Base-by-base conservation (phyloP, 2,329 filamentous ascomycete genomes). In the Fusarium papillatum region DNA sequence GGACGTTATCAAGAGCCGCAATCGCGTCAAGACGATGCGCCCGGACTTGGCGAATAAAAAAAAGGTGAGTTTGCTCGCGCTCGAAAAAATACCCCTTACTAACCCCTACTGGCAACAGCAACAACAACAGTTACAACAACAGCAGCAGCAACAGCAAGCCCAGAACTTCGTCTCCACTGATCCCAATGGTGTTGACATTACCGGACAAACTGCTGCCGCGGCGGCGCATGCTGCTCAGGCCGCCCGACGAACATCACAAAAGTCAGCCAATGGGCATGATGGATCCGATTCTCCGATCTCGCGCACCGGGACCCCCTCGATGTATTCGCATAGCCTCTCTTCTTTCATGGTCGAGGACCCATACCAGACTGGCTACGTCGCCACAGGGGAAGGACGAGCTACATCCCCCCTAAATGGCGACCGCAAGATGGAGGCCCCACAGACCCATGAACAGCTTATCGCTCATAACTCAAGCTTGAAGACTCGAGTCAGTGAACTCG, bases 1-100 rank as follows among this genome's bases (percentile, higher is more conserved):
- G 61, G 97, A 99, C 88, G 96, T 98, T 78, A 99, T 99, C 88
- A 99, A 99, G 89, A 98, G 96, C 88, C 95, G 97, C 81, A 99
- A 99, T 86, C 93, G 97, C 76, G 96, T 98, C 79, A 98, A 98
- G 89, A 97, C 95, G 34, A 91, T 92, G 84, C 90, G 91, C 66
- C 91, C 94, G 11, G 95, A 96, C 80, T 91, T 94, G 74, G 92
- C 93, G 59, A 94, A 95, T 81, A 96, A 93, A 85, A 92, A 95
- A 85, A 98, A 97, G 93, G 95, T 95, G 87, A 81, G 86, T 82
- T 50, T 63, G 26, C 39, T 16, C 34, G 5, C 55, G 31, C 22
- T 63, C 34, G 43, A 50, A 17, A n/a, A 14, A 38, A 38, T 31
- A 48, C 64, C 48, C 59, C 34, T 50, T 14, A 63, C 71, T 79